Base-by-base conservation (phyloP, 75 land plant species). In the Pinus taeda region DNA sequence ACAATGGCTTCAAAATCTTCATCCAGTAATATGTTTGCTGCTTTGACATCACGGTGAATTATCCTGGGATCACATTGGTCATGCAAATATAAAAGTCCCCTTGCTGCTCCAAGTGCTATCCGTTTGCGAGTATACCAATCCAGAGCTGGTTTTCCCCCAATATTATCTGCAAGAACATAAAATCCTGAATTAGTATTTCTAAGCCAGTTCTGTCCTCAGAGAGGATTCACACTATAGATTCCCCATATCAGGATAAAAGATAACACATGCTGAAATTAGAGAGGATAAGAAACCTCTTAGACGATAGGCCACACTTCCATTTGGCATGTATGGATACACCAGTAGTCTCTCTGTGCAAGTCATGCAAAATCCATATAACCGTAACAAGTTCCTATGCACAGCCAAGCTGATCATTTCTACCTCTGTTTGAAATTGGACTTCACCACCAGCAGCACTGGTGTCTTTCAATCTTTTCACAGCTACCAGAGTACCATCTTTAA, bases 51-150 rank as follows among this genome's bases (percentile, higher is more conserved):
- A 45, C 98, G 76, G 72, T 95, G 98, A 75, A 95, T 93, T 74
- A 95, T 95, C 74, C 93, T 91, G 39, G 96, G 96, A 75, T 90
- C 89, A 69, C 95, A 94, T 33, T 94, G 97, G 53, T 95, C 98
- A 64, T 95, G 98, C 57, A 95, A 79, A 78, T 95, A 95, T 30
- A 87, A 33, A 24, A 95, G 79, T 20, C 98, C 98, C 55, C 96
- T 83, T 24, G 98, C 91, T 62, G 98, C 82, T 13, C 97, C 97
- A 74, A 94, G 66, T 22, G 97, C 95, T 77, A 94, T 88, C 4
- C 75, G 63, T 85, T 86, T 90, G 42, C 97, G 79, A 76, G 80
- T 92, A 73, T 39, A 85, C 97, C 97, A 94, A 74, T 90, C 88
- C 64, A 92, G 82, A 22, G 87, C 63, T 65, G 90, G 90, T 56